A percentile compares a stretch with the other conserved stretches of the same genome.
These are phyloP conservation scores for Gymnopilus junonius DNA, from an alignment of 768 basidiomycete genomes.

Conservation along the genomic window DNA sequence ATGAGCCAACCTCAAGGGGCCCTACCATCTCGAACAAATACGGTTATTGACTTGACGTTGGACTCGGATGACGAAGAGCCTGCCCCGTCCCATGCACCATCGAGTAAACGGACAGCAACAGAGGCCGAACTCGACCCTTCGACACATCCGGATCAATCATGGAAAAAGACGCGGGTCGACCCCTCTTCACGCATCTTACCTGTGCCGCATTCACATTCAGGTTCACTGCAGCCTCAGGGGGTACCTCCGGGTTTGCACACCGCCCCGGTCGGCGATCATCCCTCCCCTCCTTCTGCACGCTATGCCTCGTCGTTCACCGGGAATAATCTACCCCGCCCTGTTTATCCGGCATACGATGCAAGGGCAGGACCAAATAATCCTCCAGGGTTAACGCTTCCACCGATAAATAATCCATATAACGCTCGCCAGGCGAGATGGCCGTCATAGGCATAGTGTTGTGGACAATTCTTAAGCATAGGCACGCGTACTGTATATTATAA, in stretches of 20 bases:
- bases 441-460: background rate
- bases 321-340: constrained; percentile 24
- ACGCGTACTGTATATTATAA: constrained; percentile 14
- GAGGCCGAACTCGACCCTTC: constrained; percentile 46
- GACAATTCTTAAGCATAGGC: background rate
- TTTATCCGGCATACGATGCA: constrained; percentile 9
- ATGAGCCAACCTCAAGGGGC: constrained; percentile 19
- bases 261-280: constrained; percentile 19
- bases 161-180: constrained; percentile 67
- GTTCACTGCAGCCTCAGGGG: constrained; percentile 12
- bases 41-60: constrained; percentile 83
- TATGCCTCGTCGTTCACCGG: constrained; percentile 25
- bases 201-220: constrained; percentile 5
- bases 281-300: constrained; percentile 23
- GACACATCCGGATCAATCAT: constrained; percentile 67
- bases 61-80: constrained; percentile 76
- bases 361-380: constrained; percentile 17
- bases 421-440: constrained; percentile 22
- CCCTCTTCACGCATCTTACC: constrained; percentile 20
- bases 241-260: constrained; percentile 15
- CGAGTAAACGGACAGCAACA: constrained; percentile 63
- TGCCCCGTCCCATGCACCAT: constrained; percentile 24
- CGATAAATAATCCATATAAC: constrained; percentile 22
- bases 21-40: constrained; percentile 16
- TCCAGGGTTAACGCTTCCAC: constrained; percentile 28